These are phyloP conservation scores for Diaporthe sp. DNA, from an alignment of 2,329 filamentous ascomycete genomes.

Conservation along the genomic window DNA sequence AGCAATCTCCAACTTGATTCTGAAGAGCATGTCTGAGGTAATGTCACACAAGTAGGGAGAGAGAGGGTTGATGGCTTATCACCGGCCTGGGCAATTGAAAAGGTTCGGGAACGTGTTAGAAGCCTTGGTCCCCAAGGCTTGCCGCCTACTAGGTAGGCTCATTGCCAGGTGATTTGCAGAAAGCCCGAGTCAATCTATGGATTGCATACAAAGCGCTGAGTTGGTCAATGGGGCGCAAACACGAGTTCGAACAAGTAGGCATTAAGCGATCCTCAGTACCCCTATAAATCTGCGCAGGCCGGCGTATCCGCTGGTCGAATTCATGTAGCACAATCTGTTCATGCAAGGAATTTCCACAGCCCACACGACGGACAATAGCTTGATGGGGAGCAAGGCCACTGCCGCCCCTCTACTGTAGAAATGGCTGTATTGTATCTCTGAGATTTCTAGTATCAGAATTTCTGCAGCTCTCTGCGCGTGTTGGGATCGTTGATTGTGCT, in stretches of 20 bases:
- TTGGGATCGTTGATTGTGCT: not conserved
- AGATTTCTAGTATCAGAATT: no score
- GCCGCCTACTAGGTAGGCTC: not conserved
- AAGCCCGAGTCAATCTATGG: no score
- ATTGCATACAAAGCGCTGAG: not conserved
- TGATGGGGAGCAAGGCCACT: no score
- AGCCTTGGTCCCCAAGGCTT: not conserved
- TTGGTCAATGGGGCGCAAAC: not conserved
- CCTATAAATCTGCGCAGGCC: not conserved
- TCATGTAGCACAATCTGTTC: not conserved
- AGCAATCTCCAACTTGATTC: no score
- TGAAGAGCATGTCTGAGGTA: no score
- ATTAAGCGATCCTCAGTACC: not conserved
- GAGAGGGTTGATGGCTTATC: no score
- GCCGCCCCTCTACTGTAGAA: not conserved
- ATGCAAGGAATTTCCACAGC: not conserved
- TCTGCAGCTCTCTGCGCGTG: not conserved
- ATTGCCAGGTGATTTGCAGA: not conserved
- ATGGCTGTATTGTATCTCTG: not conserved
- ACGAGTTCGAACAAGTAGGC: not conserved
- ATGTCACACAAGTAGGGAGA: no score
- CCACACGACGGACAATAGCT: not conserved
- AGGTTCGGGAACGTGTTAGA: not conserved
- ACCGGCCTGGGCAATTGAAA: no score
- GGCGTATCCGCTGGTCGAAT: not conserved